phyloP scores from a whole-genome alignment of 805 yeast genomes.

The Metschnikowia colocasiae region DNA sequence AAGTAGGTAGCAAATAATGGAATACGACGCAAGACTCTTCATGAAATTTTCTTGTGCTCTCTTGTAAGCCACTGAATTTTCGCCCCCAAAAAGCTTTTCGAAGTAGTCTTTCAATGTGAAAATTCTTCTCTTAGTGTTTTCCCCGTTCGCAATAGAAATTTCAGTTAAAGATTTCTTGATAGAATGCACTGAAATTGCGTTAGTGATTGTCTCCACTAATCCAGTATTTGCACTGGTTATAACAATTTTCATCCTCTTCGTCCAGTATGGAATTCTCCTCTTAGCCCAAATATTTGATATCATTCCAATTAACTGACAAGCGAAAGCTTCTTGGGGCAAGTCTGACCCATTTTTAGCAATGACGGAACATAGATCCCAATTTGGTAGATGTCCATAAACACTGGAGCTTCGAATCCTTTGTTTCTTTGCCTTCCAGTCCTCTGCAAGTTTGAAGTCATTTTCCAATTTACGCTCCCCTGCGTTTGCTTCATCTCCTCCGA shows the following conservation, averaged over 20 bases:
- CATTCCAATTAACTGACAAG: conserved; percentile 72
- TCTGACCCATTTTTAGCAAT: conserved; percentile 97
- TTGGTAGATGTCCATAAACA: conserved; percentile 76
- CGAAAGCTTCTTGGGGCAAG: conserved; percentile 94
- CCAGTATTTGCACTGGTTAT: conserved; percentile 91
- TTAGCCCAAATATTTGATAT: conserved; percentile 72
- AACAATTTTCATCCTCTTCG: conserved; percentile 85
- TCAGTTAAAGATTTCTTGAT: conserved; percentile 89
- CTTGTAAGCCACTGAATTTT: conserved; percentile 49
- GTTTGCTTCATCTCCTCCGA: conserved; percentile 49
- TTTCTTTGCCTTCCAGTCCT: conserved; percentile 86
- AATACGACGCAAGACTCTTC: conserved; percentile 83
- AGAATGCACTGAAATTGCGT: conserved; percentile 90
- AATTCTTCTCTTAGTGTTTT: conserved; percentile 65
- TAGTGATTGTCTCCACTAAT: conserved; percentile 91
- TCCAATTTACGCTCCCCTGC: conserved; percentile 87
- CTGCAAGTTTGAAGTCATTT: conserved; percentile 88
- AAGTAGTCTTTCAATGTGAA: conserved; percentile 80
- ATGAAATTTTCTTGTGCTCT: conserved; percentile 85
- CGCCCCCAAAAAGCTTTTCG: conserved; percentile 66
- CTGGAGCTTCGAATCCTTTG: conserved; percentile 76
- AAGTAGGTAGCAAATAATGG: conserved; percentile 81
- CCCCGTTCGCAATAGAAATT: conserved; percentile 61
- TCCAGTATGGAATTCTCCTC: conserved; percentile 76
- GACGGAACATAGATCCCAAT: conserved; percentile 94